Conservation (phyloP, 2,329 filamentous ascomycete species). For the Botrytis galanthina region DNA sequence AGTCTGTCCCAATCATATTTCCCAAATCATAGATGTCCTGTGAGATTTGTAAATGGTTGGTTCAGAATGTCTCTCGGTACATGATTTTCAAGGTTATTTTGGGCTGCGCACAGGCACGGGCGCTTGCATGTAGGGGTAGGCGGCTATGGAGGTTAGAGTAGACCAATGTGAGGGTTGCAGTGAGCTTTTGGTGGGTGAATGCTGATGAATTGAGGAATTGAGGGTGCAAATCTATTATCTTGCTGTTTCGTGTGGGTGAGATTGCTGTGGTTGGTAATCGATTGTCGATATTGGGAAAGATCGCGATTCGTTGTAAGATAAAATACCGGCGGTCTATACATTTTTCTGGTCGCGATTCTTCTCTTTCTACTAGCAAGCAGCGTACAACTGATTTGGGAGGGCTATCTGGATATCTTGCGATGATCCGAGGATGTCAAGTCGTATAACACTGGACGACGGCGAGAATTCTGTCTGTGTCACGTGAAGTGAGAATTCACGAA, state of each 20-base stretch:
- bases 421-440: background rate
- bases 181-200: background rate
- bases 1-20: background rate
- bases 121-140: conserved; percentile 14
- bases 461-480: background rate
- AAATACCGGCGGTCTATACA: too few species aligned
- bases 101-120: background rate
- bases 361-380: background rate
- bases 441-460: background rate
- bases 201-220: background rate
- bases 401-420: background rate
- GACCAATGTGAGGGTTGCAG: background rate
- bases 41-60: conserved; percentile 1
- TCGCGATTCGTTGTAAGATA: background rate
- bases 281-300: background rate
- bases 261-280: background rate
- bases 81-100: conserved; percentile 2
- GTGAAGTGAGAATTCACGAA: background rate
- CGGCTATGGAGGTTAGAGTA: background rate
- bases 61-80: background rate
- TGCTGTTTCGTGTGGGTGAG: background rate
- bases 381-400: background rate
- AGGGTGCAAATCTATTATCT: background rate
- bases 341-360: background rate
- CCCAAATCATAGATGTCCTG: background rate